Conservation (phyloP, 1,284 basidiomycete genomes). For the Apiotrichum domesticum region DNA sequence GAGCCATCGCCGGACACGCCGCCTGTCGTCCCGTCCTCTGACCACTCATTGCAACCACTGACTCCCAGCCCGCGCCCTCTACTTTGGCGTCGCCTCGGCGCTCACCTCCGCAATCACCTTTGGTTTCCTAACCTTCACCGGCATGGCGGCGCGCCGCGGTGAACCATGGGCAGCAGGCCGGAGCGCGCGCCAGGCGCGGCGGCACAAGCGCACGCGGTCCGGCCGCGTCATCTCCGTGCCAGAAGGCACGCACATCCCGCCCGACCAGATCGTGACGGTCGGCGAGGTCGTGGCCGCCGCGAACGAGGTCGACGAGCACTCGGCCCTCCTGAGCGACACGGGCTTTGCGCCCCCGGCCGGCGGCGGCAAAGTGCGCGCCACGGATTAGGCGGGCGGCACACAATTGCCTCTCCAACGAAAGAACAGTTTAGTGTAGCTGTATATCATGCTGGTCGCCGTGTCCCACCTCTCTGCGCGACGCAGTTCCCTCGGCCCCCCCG, state of each 20-base stretch:
- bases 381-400: neutral
- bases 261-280: slow-evolving; percentile 35
- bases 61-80: slow-evolving; percentile 35
- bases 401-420: neutral
- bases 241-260: slow-evolving; percentile 34
- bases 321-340: slow-evolving; percentile 28
- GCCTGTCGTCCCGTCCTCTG: no score
- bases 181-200: slow-evolving; percentile 33
- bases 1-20: no score
- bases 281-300: slow-evolving; percentile 35
- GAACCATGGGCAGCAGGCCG: slow-evolving; percentile 46
- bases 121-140: slow-evolving; percentile 41
- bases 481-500: no score
- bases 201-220: slow-evolving; percentile 42
- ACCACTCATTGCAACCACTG: neutral
- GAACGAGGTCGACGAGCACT: slow-evolving; percentile 29
- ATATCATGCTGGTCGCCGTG: neutral
- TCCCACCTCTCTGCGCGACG: no score
- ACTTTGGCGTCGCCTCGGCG: slow-evolving; percentile 40
- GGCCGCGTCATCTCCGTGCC: slow-evolving; percentile 42
- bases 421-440: slow-evolving; percentile 4
- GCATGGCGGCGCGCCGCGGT: slow-evolving; percentile 44
- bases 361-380: slow-evolving; percentile 12
- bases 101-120: slow-evolving; percentile 34
- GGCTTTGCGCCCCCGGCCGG: neutral